Conservation (phyloP, 306 rosid species). For the Potentilla sterilis region DNA sequence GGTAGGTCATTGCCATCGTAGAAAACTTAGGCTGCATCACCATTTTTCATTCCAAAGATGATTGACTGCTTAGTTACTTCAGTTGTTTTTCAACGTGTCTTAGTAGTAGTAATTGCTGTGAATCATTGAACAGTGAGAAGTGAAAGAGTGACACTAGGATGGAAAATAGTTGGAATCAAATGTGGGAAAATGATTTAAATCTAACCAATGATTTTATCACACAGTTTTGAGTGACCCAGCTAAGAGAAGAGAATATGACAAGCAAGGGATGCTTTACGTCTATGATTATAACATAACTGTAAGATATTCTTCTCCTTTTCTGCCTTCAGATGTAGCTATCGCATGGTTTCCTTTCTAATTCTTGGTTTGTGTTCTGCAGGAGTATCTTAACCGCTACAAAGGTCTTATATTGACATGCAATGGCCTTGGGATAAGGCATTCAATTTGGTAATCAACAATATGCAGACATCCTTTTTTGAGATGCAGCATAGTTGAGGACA, state of each 20-base stretch:
- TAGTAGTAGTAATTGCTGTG: background rate
- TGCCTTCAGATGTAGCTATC: background rate
- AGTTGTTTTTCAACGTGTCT: slow-evolving; percentile 3
- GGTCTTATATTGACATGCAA: slow-evolving; percentile 97
- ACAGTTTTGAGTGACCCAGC: slow-evolving; percentile 96
- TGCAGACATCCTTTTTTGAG: slow-evolving; percentile 32
- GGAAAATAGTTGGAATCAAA: background rate
- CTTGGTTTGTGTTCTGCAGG: slow-evolving; percentile 47
- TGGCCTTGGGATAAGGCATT: slow-evolving; percentile 89
- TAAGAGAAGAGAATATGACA: slow-evolving; percentile 81
- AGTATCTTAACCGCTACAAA: slow-evolving; percentile 89
- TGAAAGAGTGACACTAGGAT: background rate
- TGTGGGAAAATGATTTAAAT: slow-evolving; percentile 21
- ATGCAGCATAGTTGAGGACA: slow-evolving; percentile 5
- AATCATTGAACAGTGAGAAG: background rate
- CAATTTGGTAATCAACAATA: slow-evolving; percentile 54
- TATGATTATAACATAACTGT: slow-evolving; percentile 78
- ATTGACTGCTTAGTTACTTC: background rate
- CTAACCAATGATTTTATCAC: slow-evolving; percentile 32
- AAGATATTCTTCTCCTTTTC: slow-evolving; percentile 36
- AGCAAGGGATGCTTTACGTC: slow-evolving; percentile 70
- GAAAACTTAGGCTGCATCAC: background rate
- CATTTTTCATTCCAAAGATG: background rate
- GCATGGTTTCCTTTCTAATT: background rate
- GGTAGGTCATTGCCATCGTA: background rate